A percentile compares a stretch with the other conserved stretches of the same genome.
phyloP scores from a whole-genome alignment of 345 rosid genomes.

The Cardamine occulta region DNA sequence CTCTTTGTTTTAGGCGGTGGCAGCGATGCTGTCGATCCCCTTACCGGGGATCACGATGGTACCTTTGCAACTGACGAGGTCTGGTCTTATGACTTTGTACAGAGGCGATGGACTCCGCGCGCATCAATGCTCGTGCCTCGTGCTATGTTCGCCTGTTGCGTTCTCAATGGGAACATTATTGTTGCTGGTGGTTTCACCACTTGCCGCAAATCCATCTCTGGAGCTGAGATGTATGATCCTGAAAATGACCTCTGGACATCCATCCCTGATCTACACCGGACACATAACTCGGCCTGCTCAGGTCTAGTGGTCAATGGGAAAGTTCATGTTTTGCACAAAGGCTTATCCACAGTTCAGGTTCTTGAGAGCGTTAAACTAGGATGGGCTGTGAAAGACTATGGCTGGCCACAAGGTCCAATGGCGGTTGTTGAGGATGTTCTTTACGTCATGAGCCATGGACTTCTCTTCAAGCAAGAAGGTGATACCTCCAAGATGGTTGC shows the following conservation, averaged over 20 bases:
- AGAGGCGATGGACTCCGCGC: constrained; percentile 64
- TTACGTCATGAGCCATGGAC: constrained; percentile 73
- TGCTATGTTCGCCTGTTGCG: constrained; percentile 94
- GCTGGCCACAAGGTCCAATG: constrained; percentile 93
- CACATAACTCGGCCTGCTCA: constrained; percentile 91
- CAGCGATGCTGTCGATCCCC: constrained; percentile 90
- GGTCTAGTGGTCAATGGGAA: constrained; percentile 74
- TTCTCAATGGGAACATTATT: constrained; percentile 79
- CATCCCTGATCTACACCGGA: constrained; percentile 80
- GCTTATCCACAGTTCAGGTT: constrained; percentile 84
- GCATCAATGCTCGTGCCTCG: constrained; percentile 93
- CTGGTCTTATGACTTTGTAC: constrained; percentile 88
- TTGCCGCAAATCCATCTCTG: constrained; percentile 85
- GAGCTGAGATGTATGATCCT: constrained; percentile 92
- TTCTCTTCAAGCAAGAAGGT: constrained; percentile 62
- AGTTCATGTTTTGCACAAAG: constrained; percentile 86
- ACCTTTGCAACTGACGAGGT: constrained; percentile 92
- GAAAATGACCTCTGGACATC: constrained; percentile 77
- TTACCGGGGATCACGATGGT: constrained; percentile 94
- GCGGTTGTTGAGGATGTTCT: constrained; percentile 70
- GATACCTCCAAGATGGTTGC: constrained; percentile 58
- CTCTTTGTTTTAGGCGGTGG: constrained; percentile 95
- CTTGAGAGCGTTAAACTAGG: constrained; percentile 61
- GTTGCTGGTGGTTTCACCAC: constrained; percentile 96
- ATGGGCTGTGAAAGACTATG: constrained; percentile 80